Evolutionary conservation across 73 alveolate species (phyloP), one percentile per base, ranked within the genome.

Genomic region (Paramecium bursaria): DNA sequence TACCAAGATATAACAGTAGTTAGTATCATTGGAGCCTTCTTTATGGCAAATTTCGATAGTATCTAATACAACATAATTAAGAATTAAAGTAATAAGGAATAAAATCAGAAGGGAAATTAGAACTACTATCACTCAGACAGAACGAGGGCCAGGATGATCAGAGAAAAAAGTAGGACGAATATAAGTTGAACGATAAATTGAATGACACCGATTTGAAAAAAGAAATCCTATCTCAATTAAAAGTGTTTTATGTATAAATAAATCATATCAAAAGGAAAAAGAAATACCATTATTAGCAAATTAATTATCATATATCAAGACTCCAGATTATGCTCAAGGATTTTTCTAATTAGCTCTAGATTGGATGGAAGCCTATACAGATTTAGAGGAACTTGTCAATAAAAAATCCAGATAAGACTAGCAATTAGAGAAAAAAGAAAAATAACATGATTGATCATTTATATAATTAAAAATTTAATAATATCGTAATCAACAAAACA

Each of bases 351-450:
- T 67, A 22, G 14, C 44, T 21, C 27, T 67, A 9, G 82, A 67
- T 39, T 67, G 82, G 82, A 67, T 67, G 5, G 82, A 67, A 42
- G 82, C 82, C 7, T 67, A 67, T 67, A 13, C 82, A 4, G 82
- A 67, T 67, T 26, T 67, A 11, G 82, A 67, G 21, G 82, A 67
- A 17, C 5, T 39, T 39, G 49, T 39, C 5, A 39, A 39, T n/a
- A n/a, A n/a, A n/a, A n/a, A n/a, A n/a, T n/a, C n/a, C n/a, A n/a
- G n/a, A n/a, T n/a, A n/a, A n/a, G n/a, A n/a, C n/a, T n/a, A n/a
- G n/a, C n/a, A n/a, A n/a, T n/a, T n/a, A n/a, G n/a, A n/a, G n/a
- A n/a, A n/a, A n/a, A n/a, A n/a, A n/a, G n/a, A n/a, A n/a, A n/a
- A n/a, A n/a, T n/a, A n/a, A n/a, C n/a, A n/a, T n/a, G n/a, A n/a